These are phyloP conservation scores for Trichophaea hybrida DNA, from an alignment of 2,329 filamentous ascomycete species.

Conservation along the genomic window DNA sequence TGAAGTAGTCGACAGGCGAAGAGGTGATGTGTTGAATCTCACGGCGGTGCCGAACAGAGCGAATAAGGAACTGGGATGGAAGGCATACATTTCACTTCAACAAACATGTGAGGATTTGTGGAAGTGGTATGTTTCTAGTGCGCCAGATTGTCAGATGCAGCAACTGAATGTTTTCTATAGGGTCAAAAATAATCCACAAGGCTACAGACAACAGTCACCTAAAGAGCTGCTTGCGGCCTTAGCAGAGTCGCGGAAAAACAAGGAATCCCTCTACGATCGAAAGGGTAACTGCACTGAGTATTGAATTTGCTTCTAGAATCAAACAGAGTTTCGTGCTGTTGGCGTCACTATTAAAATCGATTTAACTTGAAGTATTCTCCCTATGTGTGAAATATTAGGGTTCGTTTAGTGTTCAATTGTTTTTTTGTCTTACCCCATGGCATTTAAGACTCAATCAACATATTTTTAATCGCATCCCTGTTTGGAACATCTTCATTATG, in stretches of 20 bases:
- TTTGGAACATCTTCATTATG: too few species aligned
- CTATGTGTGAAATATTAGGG: too few species aligned
- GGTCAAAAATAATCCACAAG: constrained; percentile 92
- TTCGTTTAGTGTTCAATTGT: too few species aligned
- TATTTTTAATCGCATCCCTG: too few species aligned
- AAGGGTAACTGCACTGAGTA: not conserved
- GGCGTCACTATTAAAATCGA: too few species aligned
- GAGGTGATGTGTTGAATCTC: constrained; percentile 84
- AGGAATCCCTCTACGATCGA: not conserved
- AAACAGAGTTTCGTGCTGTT: too few species aligned
- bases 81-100: constrained; percentile 78
- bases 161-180: constrained; percentile 30
- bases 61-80: constrained; percentile 82
- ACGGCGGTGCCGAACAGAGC: constrained; percentile 82
- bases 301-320: too few species aligned
- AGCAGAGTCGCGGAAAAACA: not conserved
- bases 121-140: constrained; percentile 49
- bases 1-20: constrained; percentile 65
- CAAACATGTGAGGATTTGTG: constrained; percentile 88
- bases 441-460: too few species aligned
- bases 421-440: too few species aligned
- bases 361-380: too few species aligned
- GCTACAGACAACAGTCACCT: constrained; percentile 85
- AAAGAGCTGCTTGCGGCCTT: constrained; percentile 54
- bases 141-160: not conserved